These are phyloP conservation scores for Neopestalotiopsis clavispora DNA, from an alignment of 2,329 filamentous ascomycete genomes.

Conservation along the genomic window DNA sequence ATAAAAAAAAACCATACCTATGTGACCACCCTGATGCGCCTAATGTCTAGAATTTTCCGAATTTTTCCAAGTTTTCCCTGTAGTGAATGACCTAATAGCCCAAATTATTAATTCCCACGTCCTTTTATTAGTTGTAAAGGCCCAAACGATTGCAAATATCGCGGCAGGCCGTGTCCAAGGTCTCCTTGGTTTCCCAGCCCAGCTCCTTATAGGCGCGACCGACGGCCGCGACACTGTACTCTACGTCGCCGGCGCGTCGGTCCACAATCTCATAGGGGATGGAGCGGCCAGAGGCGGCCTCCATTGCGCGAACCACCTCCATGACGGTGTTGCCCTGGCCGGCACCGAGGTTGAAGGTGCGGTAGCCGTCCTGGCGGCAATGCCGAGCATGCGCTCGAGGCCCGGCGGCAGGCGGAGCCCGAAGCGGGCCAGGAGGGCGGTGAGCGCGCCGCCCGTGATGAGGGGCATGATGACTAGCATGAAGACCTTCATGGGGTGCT, in stretches of 20 bases:
- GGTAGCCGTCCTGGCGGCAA: conserved; percentile 52
- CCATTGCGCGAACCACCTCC: conserved; percentile 47
- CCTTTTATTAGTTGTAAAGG: not conserved
- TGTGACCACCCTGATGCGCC: not conserved
- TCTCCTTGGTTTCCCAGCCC: conserved; percentile 10
- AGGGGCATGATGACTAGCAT: conserved; percentile 86
- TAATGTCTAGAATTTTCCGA: not conserved
- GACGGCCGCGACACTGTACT: not conserved
- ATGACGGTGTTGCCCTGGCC: conserved; percentile 50
- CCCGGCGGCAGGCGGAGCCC: conserved; percentile 75
- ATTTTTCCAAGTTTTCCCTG: not conserved
- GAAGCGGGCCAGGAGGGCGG: conserved; percentile 77
- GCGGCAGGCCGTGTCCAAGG: not conserved
- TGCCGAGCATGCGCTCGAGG: conserved; percentile 63
- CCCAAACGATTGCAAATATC: conserved; percentile 13
- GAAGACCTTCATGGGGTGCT: conserved; percentile 87
- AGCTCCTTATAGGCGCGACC: not conserved
- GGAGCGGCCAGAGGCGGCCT: conserved; percentile 37
- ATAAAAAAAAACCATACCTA: not conserved
- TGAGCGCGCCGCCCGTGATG: conserved; percentile 80
- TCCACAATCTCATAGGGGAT: conserved; percentile 44
- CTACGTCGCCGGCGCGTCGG: conserved; percentile 48
- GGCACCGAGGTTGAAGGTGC: conserved; percentile 39
- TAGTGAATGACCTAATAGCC: not conserved
- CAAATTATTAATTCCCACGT: not conserved